phyloP scores from a whole-genome alignment of 805 yeast species.

The Wickerhamiella brachini region DNA sequence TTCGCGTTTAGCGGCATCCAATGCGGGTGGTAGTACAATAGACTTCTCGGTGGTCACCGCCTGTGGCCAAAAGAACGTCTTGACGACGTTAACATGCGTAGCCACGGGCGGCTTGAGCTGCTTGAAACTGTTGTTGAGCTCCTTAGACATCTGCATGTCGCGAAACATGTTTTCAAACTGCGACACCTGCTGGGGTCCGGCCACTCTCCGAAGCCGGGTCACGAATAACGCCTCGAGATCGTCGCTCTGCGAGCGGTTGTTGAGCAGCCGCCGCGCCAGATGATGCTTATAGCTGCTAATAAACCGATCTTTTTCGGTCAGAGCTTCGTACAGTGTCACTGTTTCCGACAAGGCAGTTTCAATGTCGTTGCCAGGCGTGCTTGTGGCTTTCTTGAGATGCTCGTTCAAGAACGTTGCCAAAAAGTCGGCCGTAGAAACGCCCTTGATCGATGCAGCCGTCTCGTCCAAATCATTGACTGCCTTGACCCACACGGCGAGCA shows the following conservation, averaged over 20 bases:
- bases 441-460: background rate
- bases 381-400: conserved; percentile 56
- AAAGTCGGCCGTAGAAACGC: conserved; percentile 3
- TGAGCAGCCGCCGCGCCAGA: conserved; percentile 78
- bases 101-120: conserved; percentile 46
- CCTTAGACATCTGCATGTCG: conserved; percentile 4
- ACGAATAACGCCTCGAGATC: conserved; percentile 72
- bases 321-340: conserved; percentile 71
- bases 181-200: conserved; percentile 5
- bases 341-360: conserved; percentile 54
- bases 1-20: conserved; percentile 30
- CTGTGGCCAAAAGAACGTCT: conserved; percentile 62
- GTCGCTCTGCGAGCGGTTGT: conserved; percentile 69
- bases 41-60: conserved; percentile 64
- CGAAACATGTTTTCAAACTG: conserved; percentile 79
- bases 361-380: conserved; percentile 52
- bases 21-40: conserved; percentile 27
- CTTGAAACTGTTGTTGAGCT: conserved; percentile 1
- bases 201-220: conserved; percentile 2
- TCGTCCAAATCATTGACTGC: background rate
- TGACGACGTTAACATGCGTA: conserved; percentile 53
- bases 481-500: background rate
- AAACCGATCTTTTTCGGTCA: conserved; percentile 89
- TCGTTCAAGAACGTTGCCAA: conserved; percentile 51
- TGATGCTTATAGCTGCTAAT: conserved; percentile 79